Evolutionary conservation across 352 stramenopile species (phyloP).

Genomic region (Phytophthora hybrid): DNA sequence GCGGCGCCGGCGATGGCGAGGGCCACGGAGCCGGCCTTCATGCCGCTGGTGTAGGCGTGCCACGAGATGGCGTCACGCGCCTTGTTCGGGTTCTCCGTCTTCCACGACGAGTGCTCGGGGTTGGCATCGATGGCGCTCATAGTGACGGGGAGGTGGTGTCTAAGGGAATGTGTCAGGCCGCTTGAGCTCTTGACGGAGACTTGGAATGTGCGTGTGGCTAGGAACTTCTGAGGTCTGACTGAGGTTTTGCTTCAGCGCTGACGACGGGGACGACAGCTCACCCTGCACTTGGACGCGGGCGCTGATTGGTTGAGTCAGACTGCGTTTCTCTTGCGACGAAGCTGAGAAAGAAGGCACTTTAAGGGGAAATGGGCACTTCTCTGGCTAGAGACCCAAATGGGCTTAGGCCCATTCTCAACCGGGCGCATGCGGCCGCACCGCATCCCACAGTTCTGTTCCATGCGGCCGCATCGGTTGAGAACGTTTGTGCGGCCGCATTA

Average conservation of each 20-base stretch:
- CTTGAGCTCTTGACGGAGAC: conserved; percentile 24
- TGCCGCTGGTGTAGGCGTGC: conserved; percentile 68
- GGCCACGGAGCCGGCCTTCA: conserved; percentile 56
- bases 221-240: neutral
- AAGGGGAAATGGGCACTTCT: conserved; percentile 5
- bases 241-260: neutral
- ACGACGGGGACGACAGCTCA: conserved; percentile 24
- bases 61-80: conserved; percentile 75
- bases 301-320: conserved; percentile 15
- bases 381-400: neutral
- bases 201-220: conserved; percentile 30
- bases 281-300: neutral
- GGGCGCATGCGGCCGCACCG: too few relatives aligned
- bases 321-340: conserved; percentile 37
- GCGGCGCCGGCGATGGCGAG: conserved; percentile 32
- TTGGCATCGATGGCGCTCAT: conserved; percentile 32
- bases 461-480: too few relatives aligned
- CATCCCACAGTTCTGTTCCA: too few relatives aligned
- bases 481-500: too few relatives aligned
- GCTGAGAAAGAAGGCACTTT: conserved; percentile 18
- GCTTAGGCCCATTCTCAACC: too few relatives aligned
- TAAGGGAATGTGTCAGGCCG: neutral
- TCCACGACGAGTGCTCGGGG: conserved; percentile 40
- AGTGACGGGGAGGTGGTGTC: neutral
- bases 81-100: conserved; percentile 51